phyloP scores from a whole-genome alignment of 768 basidiomycete species.

The Amanita muscaria region DNA sequence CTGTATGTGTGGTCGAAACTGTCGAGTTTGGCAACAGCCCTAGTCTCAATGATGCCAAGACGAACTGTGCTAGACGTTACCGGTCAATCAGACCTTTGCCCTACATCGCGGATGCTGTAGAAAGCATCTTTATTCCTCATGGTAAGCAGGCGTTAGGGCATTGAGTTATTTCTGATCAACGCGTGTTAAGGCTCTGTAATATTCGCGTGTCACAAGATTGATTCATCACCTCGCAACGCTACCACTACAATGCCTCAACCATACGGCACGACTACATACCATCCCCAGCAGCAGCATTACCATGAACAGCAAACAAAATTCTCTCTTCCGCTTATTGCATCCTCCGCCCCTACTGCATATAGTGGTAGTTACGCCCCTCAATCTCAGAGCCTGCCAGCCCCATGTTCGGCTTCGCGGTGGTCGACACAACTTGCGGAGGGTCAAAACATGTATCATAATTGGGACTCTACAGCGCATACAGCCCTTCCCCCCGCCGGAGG shows the following conservation, averaged over 20 bases:
- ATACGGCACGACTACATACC: slow-evolving; percentile 30
- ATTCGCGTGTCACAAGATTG: slow-evolving; percentile 66
- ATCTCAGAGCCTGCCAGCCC: slow-evolving; percentile 17
- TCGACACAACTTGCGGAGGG: slow-evolving; percentile 23
- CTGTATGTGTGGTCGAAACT: slow-evolving; percentile 61
- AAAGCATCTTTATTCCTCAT: slow-evolving; percentile 88
- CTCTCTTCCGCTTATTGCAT: slow-evolving; percentile 31
- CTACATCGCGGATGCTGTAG: slow-evolving; percentile 55
- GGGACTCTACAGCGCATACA: slow-evolving; percentile 24
- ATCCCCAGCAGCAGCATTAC: slow-evolving; percentile 26
- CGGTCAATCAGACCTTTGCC: slow-evolving; percentile 62
- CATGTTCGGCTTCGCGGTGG: slow-evolving; percentile 37
- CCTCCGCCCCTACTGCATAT: slow-evolving; percentile 23
- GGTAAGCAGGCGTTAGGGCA: slow-evolving; percentile 39
- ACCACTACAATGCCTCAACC: slow-evolving; percentile 38
- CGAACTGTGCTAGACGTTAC: slow-evolving; percentile 79
- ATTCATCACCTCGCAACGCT: slow-evolving; percentile 33
- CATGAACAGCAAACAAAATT: slow-evolving; percentile 36
- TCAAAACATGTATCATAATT: slow-evolving; percentile 18
- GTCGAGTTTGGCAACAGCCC: slow-evolving; percentile 51
- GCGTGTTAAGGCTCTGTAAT: slow-evolving; percentile 51
- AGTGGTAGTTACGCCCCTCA: slow-evolving; percentile 27
- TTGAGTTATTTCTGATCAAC: slow-evolving; percentile 23
- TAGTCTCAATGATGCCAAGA: slow-evolving; percentile 64
- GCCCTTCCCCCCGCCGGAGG: slow-evolving; percentile 22